Percentiles rank a stretch among this genome's conserved stretches.
These are phyloP conservation scores for Balamuthia mandrillaris DNA, from an alignment of 208 protist genomes.

Conservation along the genomic window DNA sequence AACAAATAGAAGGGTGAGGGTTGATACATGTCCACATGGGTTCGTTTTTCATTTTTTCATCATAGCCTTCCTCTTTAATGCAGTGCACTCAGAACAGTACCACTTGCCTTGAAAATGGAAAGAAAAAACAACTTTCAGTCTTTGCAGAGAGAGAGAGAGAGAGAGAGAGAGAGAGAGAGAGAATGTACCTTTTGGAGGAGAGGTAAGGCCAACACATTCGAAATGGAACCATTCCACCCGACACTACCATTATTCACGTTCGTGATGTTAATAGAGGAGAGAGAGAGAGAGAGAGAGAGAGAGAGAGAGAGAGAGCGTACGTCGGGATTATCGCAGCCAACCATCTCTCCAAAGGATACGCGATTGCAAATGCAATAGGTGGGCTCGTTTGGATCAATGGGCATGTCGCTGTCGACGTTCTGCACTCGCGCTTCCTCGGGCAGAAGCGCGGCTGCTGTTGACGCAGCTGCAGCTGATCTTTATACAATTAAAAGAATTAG, in stretches of 20 bases:
- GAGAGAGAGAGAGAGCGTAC: background rate
- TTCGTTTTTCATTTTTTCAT: background rate
- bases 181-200: conserved; percentile 47
- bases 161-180: too few species aligned
- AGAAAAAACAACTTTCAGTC: background rate
- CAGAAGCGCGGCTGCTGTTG: background rate
- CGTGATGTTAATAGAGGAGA: background rate
- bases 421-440: background rate
- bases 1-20: background rate
- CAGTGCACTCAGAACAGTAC: conserved; percentile 63
- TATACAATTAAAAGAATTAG: too few species aligned
- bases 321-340: conserved; percentile 69
- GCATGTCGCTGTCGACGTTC: conserved; percentile 67
- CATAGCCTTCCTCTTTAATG: background rate
- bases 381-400: conserved; percentile 73
- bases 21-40: background rate
- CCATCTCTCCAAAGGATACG: conserved; percentile 74
- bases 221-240: conserved; percentile 73
- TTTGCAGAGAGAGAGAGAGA: too few species aligned
- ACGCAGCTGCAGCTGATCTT: too few species aligned
- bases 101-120: conserved; percentile 52
- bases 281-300: background rate
- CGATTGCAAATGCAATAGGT: conserved; percentile 69
- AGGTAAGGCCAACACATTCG: conserved; percentile 65
- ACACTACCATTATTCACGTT: conserved; percentile 15